Base-by-base conservation (phyloP, 306 rosid genomes). In the Cicer cuneatum region DNA sequence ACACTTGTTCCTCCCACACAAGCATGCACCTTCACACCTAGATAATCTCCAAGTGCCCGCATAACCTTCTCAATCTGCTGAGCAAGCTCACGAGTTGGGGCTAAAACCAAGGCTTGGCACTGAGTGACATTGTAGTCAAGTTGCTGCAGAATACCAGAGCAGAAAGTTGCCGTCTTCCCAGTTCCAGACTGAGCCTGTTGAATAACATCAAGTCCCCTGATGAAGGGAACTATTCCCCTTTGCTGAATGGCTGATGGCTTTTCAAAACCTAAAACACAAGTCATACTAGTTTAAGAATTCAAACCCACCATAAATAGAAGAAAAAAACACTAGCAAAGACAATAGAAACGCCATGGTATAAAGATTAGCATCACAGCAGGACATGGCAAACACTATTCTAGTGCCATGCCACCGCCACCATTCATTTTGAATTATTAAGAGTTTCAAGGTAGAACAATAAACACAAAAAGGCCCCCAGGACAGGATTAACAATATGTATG, bases 111-210 rank as follows among this genome's bases (percentile, higher is more conserved):
- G 35, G 86, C 93, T 72, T 90, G 93, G 75, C 93, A 90, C 16
- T 88, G 90, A 0, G 59, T 85, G 87, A 88, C 35, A 63, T 69
- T 59, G 71, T 90, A 88, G 70, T 90, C 93, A 69, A 90, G 90
- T 80, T 90, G 93, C 78, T 90, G 91, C 80, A 90, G 76, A 54
- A 90, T 78, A 48, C 93, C 93, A 9, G 93, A 90, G 80, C 91
- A 90, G 79, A 90, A 90, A 41, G 93, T 90, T 13, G 96, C 91
- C 2, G 96, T 88, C 85, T 90, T 90, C 14, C 96, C 93, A 61
- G 93, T 90, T 75, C 96, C 93, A 80, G 96, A 90, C 38, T 90
- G 91, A 46, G 96, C 96, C 78, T 90, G 93, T 57, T 90, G 96
- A 80, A 90, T 88, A 16, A 90, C 96, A 85, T 90, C 93, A 70